A percentile compares a stretch with the other conserved stretches of the same genome.
Conservation (phyloP, 192 early-diverging fungal genomes). For the Coemansia sp. region DNA sequence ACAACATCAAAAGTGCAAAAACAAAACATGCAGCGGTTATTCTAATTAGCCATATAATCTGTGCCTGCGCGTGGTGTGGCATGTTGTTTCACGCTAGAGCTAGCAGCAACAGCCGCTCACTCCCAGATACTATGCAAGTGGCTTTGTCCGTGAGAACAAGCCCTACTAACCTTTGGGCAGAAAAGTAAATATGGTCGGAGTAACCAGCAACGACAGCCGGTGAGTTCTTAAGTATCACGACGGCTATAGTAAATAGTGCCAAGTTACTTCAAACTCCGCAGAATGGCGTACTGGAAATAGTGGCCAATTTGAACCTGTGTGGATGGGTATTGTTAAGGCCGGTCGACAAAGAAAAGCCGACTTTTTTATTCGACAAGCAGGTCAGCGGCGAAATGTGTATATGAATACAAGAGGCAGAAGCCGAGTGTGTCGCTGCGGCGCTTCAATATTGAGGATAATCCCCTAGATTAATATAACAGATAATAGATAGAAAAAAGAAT, state of each 20-base stretch:
- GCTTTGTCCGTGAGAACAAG: background rate
- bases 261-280: slow-evolving; percentile 1
- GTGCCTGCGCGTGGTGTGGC: background rate
- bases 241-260: background rate
- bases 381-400: background rate
- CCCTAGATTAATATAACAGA: slow-evolving; percentile 9
- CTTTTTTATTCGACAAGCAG: background rate
- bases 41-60: background rate
- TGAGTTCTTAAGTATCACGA: background rate
- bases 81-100: background rate
- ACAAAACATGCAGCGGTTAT: background rate
- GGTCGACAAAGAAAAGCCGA: background rate
- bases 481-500: background rate
- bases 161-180: background rate
- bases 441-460: slow-evolving; percentile 8
- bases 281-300: background rate
- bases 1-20: background rate
- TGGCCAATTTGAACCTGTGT: background rate
- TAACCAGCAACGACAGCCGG: background rate
- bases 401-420: background rate
- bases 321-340: background rate
- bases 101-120: background rate
- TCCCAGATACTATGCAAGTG: background rate
- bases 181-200: slow-evolving; percentile 3
- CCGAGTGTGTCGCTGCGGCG: slow-evolving; percentile 2